phyloP scores from a whole-genome alignment of 441 rosid species.

The Gossypium trilobum region DNA sequence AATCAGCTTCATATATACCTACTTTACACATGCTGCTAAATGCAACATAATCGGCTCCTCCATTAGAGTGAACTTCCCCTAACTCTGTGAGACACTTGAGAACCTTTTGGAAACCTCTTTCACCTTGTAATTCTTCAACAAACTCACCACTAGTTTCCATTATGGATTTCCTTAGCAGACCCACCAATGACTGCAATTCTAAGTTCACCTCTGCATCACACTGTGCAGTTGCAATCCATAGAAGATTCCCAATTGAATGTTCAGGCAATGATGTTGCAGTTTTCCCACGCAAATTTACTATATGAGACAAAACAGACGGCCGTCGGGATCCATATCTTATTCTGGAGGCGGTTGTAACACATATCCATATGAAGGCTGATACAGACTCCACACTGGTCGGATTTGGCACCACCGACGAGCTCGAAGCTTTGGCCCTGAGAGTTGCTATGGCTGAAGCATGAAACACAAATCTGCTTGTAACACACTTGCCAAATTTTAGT shows the following conservation, averaged over 20 bases:
- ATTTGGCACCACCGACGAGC: slow-evolving; percentile 9
- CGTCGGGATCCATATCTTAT: not conserved
- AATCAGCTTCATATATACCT: slow-evolving; percentile 28
- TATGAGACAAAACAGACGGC: not conserved
- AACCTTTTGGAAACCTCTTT: slow-evolving; percentile 18
- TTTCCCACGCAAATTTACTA: not conserved
- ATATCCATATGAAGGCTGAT: slow-evolving; percentile 35
- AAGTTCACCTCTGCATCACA: slow-evolving; percentile 5
- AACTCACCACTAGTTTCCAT: slow-evolving; percentile 17
- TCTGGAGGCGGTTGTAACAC: not conserved
- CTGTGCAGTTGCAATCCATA: slow-evolving; percentile 30
- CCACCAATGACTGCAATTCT: slow-evolving; percentile 21
- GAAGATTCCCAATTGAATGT: slow-evolving; percentile 27
- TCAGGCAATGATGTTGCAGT: not conserved
- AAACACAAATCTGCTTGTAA: slow-evolving; percentile 39
- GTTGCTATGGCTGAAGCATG: slow-evolving; percentile 23
- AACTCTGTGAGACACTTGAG: slow-evolving; percentile 18
- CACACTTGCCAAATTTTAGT: slow-evolving; percentile 19
- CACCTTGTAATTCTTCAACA: slow-evolving; percentile 20
- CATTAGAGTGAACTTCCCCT: slow-evolving; percentile 7
- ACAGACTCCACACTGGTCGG: slow-evolving; percentile 34
- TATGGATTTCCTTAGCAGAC: slow-evolving; percentile 25
- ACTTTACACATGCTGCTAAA: slow-evolving; percentile 31
- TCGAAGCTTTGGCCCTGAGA: slow-evolving; percentile 22
- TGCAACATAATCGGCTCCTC: slow-evolving; percentile 25